Evolutionary conservation across 495 filamentous ascomycete genomes (phyloP).

Genomic region (Aspergillus biplanus): DNA sequence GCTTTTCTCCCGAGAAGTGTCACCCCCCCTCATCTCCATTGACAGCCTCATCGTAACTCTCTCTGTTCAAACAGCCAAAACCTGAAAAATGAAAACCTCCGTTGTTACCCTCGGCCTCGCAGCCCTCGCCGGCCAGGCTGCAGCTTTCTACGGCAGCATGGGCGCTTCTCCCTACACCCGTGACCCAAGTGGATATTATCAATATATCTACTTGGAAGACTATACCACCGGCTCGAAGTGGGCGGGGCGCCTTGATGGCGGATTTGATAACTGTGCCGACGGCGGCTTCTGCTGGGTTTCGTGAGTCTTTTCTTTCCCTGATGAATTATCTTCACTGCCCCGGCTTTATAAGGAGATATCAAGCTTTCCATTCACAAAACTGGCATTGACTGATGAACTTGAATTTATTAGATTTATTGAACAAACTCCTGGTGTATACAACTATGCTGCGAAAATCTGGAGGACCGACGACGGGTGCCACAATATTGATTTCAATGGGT

Average conservation of each 20-base stretch:
- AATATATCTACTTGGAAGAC: neutral
- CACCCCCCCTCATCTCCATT: too few relatives aligned
- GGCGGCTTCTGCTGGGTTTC: neutral
- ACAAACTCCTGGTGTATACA: neutral
- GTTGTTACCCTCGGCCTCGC: neutral
- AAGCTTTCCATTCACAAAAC: too few relatives aligned
- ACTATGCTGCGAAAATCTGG: neutral
- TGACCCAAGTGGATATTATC: neutral
- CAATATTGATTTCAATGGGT: neutral
- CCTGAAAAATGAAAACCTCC: neutral
- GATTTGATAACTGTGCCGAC: neutral
- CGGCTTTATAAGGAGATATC: too few relatives aligned
- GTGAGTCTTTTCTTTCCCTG: neutral
- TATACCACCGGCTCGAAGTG: neutral
- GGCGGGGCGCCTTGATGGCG: neutral
- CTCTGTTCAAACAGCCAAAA: too few relatives aligned
- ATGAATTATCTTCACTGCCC: too few relatives aligned
- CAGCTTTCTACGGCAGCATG: neutral
- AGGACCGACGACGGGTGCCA: neutral
- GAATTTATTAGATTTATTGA: neutral
- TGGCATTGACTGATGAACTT: too few relatives aligned
- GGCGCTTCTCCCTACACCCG: neutral
- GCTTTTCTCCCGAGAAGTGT: too few relatives aligned
- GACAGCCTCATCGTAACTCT: too few relatives aligned
- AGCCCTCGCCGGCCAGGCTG: neutral